Conservation (phyloP, 2,329 filamentous ascomycete species). For the Colletotrichum sp. region DNA sequence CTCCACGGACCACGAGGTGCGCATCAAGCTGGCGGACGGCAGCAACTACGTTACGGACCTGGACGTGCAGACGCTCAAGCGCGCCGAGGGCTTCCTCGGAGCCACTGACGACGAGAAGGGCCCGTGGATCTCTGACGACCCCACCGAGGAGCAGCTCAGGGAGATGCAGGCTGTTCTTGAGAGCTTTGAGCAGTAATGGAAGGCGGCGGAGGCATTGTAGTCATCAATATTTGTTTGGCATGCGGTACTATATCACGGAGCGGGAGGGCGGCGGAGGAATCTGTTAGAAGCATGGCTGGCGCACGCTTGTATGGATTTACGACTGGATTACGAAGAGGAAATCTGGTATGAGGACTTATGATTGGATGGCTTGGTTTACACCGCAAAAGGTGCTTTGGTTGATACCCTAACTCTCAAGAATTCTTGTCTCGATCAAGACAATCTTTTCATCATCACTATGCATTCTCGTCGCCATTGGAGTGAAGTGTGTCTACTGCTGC, state of each 20-base stretch:
- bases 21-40: conserved; percentile 77
- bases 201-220: not conserved
- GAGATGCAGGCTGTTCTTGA: conserved; percentile 61
- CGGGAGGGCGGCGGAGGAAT: not conserved
- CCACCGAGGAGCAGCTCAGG: conserved; percentile 64
- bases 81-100: conserved; percentile 82
- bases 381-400: conserved; percentile 7
- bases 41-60: conserved; percentile 90
- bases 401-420: conserved; percentile 15
- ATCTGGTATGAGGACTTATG: not conserved
- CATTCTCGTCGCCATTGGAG: not conserved
- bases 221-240: not conserved
- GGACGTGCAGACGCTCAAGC: conserved; percentile 86
- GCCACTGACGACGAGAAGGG: conserved; percentile 89
- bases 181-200: conserved; percentile 20
- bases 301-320: not conserved
- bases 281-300: conserved; percentile 1
- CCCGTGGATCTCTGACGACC: conserved; percentile 78
- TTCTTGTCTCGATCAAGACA: not conserved
- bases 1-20: conserved; percentile 91
- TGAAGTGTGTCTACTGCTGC: not conserved
- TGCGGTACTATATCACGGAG: not conserved
- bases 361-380: not conserved
- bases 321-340: conserved; percentile 2
- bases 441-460: not conserved